Evolutionary conservation across 176 grass and related monocot species (phyloP), one percentile per base, ranked within the genome.

Genomic region (Eragrostis curvula): DNA sequence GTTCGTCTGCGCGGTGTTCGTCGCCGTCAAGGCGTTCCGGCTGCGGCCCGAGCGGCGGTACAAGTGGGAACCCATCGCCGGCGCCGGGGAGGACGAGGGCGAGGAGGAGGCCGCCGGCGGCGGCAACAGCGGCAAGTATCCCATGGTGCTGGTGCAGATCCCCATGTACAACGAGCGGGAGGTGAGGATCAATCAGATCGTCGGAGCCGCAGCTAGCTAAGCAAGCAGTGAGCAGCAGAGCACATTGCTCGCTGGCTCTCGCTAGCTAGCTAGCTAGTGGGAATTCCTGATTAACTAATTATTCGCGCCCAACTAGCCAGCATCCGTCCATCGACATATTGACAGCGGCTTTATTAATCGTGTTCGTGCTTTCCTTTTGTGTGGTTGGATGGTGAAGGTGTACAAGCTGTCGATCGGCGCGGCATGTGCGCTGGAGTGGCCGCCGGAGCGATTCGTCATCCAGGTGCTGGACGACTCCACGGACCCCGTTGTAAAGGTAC

Each of bases 401-500:
- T 99, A 99, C 79, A 95, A 91, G 79, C 81, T 93, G 79, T 99
- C 96, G 36, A 99, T 99, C 74, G 93, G 91, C 12, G 96, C 96
- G 60, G 91, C 96, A 20, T 99, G 96, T 62, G 77, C 75, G 66
- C 78, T 99, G 82, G 44, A 91, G 28, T 99, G 96, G 96, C 93
- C 93, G 44, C 2, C 75, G 4, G 89, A 96, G 32, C 89, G 96
- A 12, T 7, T 94, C 67, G 90, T 93, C 20, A 78, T 99, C 70
- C 96, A 99, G 89, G 93, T 99, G 77, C 86, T 99, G 41, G 96
- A 99, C 81, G 96, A 99, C 71, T 99, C 96, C 11, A 99, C 96
- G 20, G 93, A 99, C 80, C 86, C 64, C 63, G 66, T 24, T 78
- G 84, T 95, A 55, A 99, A 93, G 93, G 96, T 97, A 88, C 32